phyloP scores from a whole-genome alignment of 257 asterid genomes.

The Vinca minor region DNA sequence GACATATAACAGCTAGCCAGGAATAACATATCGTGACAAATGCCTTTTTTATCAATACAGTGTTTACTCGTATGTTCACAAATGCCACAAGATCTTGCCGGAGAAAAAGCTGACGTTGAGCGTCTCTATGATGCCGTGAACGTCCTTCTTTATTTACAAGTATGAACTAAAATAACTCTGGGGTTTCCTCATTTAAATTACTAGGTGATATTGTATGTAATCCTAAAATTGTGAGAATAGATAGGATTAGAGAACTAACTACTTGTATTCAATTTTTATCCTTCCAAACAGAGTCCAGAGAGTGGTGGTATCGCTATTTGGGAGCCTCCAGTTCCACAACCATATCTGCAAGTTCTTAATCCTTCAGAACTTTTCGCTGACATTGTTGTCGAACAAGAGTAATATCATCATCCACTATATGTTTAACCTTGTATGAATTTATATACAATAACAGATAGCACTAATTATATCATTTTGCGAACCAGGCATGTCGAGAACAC shows the following conservation, averaged over 20 bases:
- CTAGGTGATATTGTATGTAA: not conserved
- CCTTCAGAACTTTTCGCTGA: slow-evolving; percentile 78
- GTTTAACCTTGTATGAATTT: not conserved
- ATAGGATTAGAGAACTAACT: not conserved
- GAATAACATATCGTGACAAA: too few relatives aligned
- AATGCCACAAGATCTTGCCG: slow-evolving; percentile 27
- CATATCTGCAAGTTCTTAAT: slow-evolving; percentile 61
- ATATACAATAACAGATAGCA: not conserved
- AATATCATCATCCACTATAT: slow-evolving; percentile 14
- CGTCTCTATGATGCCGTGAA: slow-evolving; percentile 30
- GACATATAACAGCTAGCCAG: too few relatives aligned
- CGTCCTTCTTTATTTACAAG: slow-evolving; percentile 23
- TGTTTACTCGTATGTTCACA: slow-evolving; percentile 27
- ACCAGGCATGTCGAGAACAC: slow-evolving; percentile 61
- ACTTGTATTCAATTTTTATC: too few relatives aligned
- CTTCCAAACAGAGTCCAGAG: slow-evolving; percentile 17
- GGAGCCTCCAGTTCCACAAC: slow-evolving; percentile 41
- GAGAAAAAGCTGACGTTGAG: slow-evolving; percentile 23
- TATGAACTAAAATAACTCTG: not conserved
- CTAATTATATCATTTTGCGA: not conserved
- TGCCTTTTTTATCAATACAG: slow-evolving; percentile 19
- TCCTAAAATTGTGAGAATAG: too few relatives aligned
- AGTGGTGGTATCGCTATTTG: slow-evolving; percentile 32
- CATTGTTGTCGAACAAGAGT: slow-evolving; percentile 72
- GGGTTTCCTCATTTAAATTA: not conserved